Evolutionary conservation across 306 rosid genomes (phyloP), one percentile per base, ranked within the genome.

Genomic region (Quercus suber): DNA sequence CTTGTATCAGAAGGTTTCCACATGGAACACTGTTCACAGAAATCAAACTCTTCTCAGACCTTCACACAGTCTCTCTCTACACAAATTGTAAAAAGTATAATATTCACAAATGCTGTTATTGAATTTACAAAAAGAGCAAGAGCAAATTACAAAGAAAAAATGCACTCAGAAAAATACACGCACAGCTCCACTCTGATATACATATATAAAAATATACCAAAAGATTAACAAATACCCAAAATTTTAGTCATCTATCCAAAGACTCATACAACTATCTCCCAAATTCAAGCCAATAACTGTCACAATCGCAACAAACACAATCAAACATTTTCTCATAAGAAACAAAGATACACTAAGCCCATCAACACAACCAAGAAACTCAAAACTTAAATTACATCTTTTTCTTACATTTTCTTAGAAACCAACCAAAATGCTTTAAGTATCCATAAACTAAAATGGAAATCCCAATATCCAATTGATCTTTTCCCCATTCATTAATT

Each of bases 261-360:
- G 3, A 70, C 31, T 75, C 69, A 81, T 73, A 82, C 75, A 64
- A 76, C 45, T 45, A 61, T 49, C 27, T 31, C 76, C 76, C 73
- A 75, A 77, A 27, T 55, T 56, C 87, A 85, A 53, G 51, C 61
- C 77, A 20, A 33, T 19, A 33, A 86, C 82, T 28, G 89, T 84
- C 76, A 31, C 69, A 70, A 69, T 82, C 79, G 35, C 64, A 88
- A 84, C 73, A 79, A 73, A 69, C 6, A 79, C 84, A 87, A 76
- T 78, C 78, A 64, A 78, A 56, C 51, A n/a, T 74, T 76, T 53
- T 82, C 59, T 33, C 76, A 59, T 18, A 15, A 49, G 81, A 45
- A 76, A 58, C 21, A 33, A 56, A 65, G 77, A 43, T 43, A 43
- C 51, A 43, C 12, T 43, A 43, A 8, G 37, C 37, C 37, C 37